A percentile compares a stretch with the other conserved stretches of the same genome.
phyloP scores from a whole-genome alignment of 129 eudicot genomes.

The Artemisia argyi region DNA sequence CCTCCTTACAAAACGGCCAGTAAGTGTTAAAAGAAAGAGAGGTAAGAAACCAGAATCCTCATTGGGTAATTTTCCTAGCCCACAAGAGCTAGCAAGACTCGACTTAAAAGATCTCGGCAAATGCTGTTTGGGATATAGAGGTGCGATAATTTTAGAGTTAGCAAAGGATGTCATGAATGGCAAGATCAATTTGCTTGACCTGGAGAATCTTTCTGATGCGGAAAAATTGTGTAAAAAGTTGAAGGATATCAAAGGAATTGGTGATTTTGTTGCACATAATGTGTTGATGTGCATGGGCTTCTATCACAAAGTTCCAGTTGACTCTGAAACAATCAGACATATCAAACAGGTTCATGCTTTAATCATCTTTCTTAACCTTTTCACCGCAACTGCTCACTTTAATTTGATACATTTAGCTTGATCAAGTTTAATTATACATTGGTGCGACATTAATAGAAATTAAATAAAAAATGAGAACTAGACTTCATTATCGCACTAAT shows the following conservation, averaged over 20 bases:
- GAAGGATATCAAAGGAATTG: too few species aligned
- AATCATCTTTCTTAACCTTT: neutral
- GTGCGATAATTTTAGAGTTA: neutral
- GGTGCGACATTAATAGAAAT: too few species aligned
- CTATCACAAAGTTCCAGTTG: too few species aligned
- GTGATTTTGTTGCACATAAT: too few species aligned
- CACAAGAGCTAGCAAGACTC: conserved; percentile 26
- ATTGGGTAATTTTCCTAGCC: conserved; percentile 38
- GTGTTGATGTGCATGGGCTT: too few species aligned
- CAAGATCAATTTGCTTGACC: neutral
- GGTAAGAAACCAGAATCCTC: neutral
- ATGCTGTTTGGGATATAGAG: conserved; percentile 34
- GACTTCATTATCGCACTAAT: too few species aligned
- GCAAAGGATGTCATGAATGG: conserved; percentile 28
- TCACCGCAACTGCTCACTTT: too few species aligned
- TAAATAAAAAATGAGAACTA: too few species aligned
- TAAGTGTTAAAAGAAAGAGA: neutral
- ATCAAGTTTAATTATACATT: neutral
- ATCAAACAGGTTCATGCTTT: conserved; percentile 29
- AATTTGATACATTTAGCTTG: neutral
- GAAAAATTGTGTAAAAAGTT: neutral
- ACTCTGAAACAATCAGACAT: too few species aligned
- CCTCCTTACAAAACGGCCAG: neutral
- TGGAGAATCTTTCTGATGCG: neutral
- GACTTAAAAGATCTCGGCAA: neutral